Conservation (phyloP, 108 stramenopile species). For the Craspedostauros australis region DNA sequence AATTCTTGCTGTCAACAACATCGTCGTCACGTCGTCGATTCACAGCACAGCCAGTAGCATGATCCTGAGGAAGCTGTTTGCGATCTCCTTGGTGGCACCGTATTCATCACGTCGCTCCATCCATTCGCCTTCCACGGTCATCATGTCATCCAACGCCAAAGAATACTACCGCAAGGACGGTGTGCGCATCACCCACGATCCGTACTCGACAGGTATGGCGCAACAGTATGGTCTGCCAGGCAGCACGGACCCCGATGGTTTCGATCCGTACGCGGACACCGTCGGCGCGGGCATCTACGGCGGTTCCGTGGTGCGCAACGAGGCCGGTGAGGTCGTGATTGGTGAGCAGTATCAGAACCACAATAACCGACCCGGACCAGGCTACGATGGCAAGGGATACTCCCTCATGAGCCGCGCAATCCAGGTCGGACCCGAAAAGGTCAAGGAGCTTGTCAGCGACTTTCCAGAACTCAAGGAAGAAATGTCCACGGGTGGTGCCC, state of each 20-base stretch:
- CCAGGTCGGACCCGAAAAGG: slow-evolving; percentile 39
- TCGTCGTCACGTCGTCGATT: no score
- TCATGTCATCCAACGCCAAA: background rate
- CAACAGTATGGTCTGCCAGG: slow-evolving; percentile 72
- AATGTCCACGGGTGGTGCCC: slow-evolving; percentile 75
- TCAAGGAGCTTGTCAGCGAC: slow-evolving; percentile 49
- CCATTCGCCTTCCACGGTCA: no score
- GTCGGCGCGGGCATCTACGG: slow-evolving; percentile 85
- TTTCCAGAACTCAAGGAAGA: slow-evolving; percentile 62
- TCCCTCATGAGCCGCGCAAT: slow-evolving; percentile 43
- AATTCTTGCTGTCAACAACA: no score
- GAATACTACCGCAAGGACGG: slow-evolving; percentile 59
- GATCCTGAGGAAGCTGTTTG: no score
- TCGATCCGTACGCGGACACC: slow-evolving; percentile 74
- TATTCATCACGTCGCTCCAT: no score
- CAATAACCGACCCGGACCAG: slow-evolving; percentile 73
- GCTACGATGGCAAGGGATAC: slow-evolving; percentile 77
- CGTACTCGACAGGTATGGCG: slow-evolving; percentile 68
- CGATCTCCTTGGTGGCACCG: no score
- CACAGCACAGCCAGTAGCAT: no score
- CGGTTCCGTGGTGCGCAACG: slow-evolving; percentile 56
- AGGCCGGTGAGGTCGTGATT: slow-evolving; percentile 39
- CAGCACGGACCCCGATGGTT: slow-evolving; percentile 65
- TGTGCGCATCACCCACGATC: slow-evolving; percentile 64
- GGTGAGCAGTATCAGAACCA: slow-evolving; percentile 80